phyloP scores from a whole-genome alignment of 352 stramenopile species.

The Globisporangium ultimum region DNA sequence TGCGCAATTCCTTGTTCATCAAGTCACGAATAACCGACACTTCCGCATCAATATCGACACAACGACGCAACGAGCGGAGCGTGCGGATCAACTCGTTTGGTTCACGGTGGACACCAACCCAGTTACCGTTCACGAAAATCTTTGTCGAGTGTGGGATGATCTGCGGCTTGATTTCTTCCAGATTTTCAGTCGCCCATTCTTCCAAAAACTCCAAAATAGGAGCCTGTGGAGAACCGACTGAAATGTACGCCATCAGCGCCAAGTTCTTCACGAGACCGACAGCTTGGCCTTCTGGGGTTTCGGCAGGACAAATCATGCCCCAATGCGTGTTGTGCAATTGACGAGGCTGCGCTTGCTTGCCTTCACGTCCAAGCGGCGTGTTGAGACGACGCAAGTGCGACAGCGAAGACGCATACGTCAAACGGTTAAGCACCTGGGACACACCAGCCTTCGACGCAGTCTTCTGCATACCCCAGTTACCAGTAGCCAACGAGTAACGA shows the following conservation, averaged over 20 bases:
- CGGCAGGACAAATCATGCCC: conserved; percentile 98
- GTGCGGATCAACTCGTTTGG: conserved; percentile 95
- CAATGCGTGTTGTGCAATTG: conserved; percentile 99
- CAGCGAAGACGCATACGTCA: conserved; percentile 98
- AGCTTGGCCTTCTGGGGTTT: conserved; percentile 95
- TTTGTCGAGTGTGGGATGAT: conserved; percentile 98
- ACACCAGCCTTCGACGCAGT: conserved; percentile 96
- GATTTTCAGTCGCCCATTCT: conserved; percentile 98
- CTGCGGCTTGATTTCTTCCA: conserved; percentile 96
- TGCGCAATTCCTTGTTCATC: conserved; percentile 97
- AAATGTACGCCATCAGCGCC: conserved; percentile 99
- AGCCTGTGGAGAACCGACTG: conserved; percentile 89
- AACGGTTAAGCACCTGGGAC: conserved; percentile 98
- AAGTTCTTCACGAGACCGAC: conserved; percentile 98
- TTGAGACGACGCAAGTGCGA: conserved; percentile 99
- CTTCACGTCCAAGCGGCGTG: conserved; percentile 97
- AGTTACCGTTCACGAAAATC: conserved; percentile 99
- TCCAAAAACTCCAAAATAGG: conserved; percentile 98
- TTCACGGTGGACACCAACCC: conserved; percentile 98
- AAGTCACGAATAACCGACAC: conserved; percentile 98
- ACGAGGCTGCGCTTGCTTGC: conserved; percentile 98
- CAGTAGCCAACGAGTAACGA: conserved; percentile 98
- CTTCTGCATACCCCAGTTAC: conserved; percentile 98
- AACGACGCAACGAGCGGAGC: conserved; percentile 92
- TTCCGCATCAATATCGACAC: conserved; percentile 98